Percentiles rank a stretch among this genome's conserved stretches.
Conservation (phyloP, 1,284 basidiomycete genomes). For the Neolentinus lepideus region DNA sequence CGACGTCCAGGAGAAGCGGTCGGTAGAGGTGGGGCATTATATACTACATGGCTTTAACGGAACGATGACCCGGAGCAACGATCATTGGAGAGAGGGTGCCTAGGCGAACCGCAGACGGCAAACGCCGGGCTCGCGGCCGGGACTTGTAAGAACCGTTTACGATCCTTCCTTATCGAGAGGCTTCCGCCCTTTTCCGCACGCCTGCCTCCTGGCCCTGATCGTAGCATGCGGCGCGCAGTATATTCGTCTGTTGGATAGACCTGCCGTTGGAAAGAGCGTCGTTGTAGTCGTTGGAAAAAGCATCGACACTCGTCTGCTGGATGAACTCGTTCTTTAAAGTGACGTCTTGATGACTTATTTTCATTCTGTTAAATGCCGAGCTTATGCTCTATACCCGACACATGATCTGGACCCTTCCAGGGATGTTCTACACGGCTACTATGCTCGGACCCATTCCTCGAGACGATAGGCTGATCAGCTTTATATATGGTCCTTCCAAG, state of each 20-base stretch:
- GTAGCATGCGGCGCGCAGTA: too few relatives aligned
- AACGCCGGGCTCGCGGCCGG: neutral
- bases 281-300: too few relatives aligned
- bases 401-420: neutral
- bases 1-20: neutral
- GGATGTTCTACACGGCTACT: too few relatives aligned
- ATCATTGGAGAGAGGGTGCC: neutral
- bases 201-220: too few relatives aligned
- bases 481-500: too few relatives aligned
- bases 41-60: neutral
- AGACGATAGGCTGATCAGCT: too few relatives aligned
- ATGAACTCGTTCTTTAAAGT: too few relatives aligned
- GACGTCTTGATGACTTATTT: neutral
- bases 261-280: too few relatives aligned
- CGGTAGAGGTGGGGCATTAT: neutral
- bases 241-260: too few relatives aligned
- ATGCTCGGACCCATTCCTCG: too few relatives aligned
- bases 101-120: neutral
- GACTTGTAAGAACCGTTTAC: neutral
- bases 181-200: too few relatives aligned
- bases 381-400: neutral
- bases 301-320: too few relatives aligned
- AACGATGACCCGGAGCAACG: neutral
- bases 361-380: neutral
- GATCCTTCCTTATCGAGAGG: neutral